Percentiles rank a stretch among this genome's conserved stretches.
These are phyloP conservation scores for Tetrapisispora arboricola DNA, from an alignment of 805 yeast species.

Conservation along the genomic window DNA sequence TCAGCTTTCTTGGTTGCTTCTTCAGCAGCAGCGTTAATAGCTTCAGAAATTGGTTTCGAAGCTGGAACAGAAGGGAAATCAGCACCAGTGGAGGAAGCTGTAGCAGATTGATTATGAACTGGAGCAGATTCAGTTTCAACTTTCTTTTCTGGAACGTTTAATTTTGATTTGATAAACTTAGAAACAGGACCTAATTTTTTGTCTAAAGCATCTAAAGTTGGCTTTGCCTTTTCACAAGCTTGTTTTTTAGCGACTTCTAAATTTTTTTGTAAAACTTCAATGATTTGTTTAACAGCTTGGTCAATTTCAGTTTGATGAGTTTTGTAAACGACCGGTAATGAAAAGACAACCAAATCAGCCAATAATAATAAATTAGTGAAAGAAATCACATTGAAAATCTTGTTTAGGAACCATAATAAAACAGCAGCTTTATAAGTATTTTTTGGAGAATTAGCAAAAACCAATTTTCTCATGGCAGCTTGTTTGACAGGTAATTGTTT, in stretches of 20 bases:
- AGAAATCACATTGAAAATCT: slow-evolving; percentile 66
- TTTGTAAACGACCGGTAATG: slow-evolving; percentile 66
- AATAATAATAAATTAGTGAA: slow-evolving; percentile 55
- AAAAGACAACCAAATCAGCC: slow-evolving; percentile 52
- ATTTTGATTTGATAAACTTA: slow-evolving; percentile 38
- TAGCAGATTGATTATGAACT: slow-evolving; percentile 43
- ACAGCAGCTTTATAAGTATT: slow-evolving; percentile 66
- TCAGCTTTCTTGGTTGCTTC: slow-evolving; percentile 1
- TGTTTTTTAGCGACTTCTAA: slow-evolving; percentile 34
- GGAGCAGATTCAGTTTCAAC: slow-evolving; percentile 29
- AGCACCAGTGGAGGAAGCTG: slow-evolving; percentile 24
- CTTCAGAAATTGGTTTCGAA: slow-evolving; percentile 20
- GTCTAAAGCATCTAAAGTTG: slow-evolving; percentile 47
- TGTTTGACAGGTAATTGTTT: slow-evolving; percentile 41
- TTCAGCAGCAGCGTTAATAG: slow-evolving; percentile 9
- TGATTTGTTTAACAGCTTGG: slow-evolving; percentile 41
- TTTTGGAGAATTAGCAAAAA: slow-evolving; percentile 63
- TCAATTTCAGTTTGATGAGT: slow-evolving; percentile 71
- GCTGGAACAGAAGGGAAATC: slow-evolving; percentile 32
- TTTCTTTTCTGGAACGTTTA: slow-evolving; percentile 2
- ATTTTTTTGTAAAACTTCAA: slow-evolving; percentile 41
- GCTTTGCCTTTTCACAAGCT: slow-evolving; percentile 48
- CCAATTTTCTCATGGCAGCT: slow-evolving; percentile 41
- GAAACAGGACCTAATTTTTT: slow-evolving; percentile 61
- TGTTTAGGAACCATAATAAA: slow-evolving; percentile 51